Evolutionary conservation across 768 basidiomycete species (phyloP), one percentile per base, ranked within the genome.

Genomic region (Suillus hirtellus): DNA sequence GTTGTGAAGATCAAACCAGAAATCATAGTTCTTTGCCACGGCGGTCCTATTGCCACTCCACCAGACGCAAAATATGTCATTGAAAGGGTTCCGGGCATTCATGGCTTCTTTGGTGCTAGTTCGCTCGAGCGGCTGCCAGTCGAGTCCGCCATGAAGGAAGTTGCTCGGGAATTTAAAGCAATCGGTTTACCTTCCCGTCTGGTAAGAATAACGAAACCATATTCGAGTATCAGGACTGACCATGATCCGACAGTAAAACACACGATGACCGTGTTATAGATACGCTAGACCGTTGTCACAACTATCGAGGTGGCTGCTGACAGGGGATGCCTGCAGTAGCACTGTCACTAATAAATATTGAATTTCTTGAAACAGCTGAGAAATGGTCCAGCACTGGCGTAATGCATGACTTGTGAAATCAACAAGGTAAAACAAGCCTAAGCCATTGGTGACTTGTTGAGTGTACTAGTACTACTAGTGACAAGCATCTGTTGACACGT

Each of bases 351-450:
- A 31, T 24, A 38, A 21, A 17, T 4, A 24, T 24, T 38, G 15
- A 24, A 56, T 38, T 21, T 38, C 17, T 31, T 31, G 15, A 11
- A 15, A 17, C 21, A 56, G 21, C 21, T 40, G 55, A 56, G 15
- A 21, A 40, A 24, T 24, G 21, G 38, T 40, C n/a, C 12, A 37
- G 31, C 35, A 9, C 35, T 37, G 8, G 2, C 9, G 2, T 2
- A 27, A 27, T 27, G 27, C 27, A n/a, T 10, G 19, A 19, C 35
- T 46, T 46, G n/a, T 31, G 31, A 31, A 72, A 47, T 43, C 69
- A 75, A 75, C 72, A 74, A 69, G 21, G 7, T 74, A 76, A 68
- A 76, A 75, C 72, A 76, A 68, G 63, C 24, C 27, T 27, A 27
- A 27, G 27, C 27, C 27, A 27, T 2, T 24, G 24, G 27, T 27